A percentile compares a stretch with the other conserved stretches of the same genome.
These are phyloP conservation scores for Aspergillus arachidicola DNA, from an alignment of 2,329 filamentous ascomycete species.

Conservation along the genomic window DNA sequence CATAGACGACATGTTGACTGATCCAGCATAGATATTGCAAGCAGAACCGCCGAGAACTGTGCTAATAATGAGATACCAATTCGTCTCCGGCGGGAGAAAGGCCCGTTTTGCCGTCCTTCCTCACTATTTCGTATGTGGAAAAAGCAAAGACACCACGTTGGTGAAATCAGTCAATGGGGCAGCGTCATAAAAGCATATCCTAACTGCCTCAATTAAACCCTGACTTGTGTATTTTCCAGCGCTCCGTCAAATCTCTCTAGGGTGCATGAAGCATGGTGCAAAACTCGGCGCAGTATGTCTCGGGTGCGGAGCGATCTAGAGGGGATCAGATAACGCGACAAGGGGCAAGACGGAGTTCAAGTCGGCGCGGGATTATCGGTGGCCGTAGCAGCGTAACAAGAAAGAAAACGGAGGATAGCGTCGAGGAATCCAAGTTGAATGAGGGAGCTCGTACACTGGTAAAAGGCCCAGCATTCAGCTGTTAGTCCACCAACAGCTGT, in stretches of 20 bases:
- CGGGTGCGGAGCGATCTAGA: constrained; percentile 11
- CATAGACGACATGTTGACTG: constrained; percentile 49
- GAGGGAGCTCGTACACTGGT: neutral
- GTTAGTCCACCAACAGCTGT: neutral
- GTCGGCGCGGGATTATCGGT: constrained; percentile 1
- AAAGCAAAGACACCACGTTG: constrained; percentile 26
- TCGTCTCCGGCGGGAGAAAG: neutral
- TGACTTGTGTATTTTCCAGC: neutral
- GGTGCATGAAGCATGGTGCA: constrained; percentile 29
- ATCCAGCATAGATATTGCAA: neutral
- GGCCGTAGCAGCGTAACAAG: neutral
- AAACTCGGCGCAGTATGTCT: constrained; percentile 11
- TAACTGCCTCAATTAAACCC: neutral
- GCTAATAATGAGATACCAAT: neutral
- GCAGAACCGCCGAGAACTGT: neutral
- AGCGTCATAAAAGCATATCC: constrained; percentile 37
- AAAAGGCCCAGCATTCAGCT: neutral
- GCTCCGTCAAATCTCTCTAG: constrained; percentile 12
- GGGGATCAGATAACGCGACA: constrained; percentile 13
- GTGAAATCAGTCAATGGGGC: constrained; percentile 25
- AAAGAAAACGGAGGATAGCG: neutral
- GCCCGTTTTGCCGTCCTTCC: neutral
- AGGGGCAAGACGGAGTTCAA: neutral
- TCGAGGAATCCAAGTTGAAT: neutral
- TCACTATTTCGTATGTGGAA: neutral